Base-by-base conservation (phyloP, 2,329 filamentous ascomycete species). In the Parastagonospora avenae region DNA sequence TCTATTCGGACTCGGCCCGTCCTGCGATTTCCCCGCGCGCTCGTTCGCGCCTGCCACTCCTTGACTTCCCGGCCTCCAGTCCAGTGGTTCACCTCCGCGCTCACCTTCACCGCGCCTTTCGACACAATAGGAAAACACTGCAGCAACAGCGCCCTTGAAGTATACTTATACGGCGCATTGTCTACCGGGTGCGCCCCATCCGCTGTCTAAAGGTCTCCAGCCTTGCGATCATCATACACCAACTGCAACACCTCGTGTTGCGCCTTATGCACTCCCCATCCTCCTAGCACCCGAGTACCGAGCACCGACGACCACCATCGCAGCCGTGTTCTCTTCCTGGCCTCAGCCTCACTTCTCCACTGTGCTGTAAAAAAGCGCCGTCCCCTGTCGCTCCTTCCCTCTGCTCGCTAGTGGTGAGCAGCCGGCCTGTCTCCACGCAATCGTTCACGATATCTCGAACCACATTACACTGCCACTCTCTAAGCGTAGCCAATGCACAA, bases 371-470 rank as follows among this genome's bases (percentile, higher is more conserved):
- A 37, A 62, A 56, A 62, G 49, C 54, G 48, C 31, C 50, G 39
- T 50, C 58, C 64, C 60, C 56, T 66, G 63, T 68, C 67, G 50
- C 61, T 68, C 66, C 54, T 59, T 67, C 54, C 41, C 50, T 51
- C 55, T 53, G 47, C 54, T 64, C 53, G 50, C 55, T 56, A 64
- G 70, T 69, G 68, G 67, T 72, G 63, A 61, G 62, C 71, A 74
- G 71, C 71, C 49, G 71, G 71, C 52, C 71, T 74, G 71, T 73
- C 59, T 69, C 68, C 65, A 71, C 64, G n/a, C 35, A 29, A 40
- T 9, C 37, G 54, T 54, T 44, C 46, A 54, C 57, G 36, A 53
- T 54, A 53, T 50, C 53, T 54, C 24, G 16, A 49, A 19, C 40
- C 49, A 14, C 29, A 48, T 40, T 44, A 36, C 41, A 31, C 38